Conservation (phyloP, 2,329 filamentous ascomycete species). For the Apiospora sp. region DNA sequence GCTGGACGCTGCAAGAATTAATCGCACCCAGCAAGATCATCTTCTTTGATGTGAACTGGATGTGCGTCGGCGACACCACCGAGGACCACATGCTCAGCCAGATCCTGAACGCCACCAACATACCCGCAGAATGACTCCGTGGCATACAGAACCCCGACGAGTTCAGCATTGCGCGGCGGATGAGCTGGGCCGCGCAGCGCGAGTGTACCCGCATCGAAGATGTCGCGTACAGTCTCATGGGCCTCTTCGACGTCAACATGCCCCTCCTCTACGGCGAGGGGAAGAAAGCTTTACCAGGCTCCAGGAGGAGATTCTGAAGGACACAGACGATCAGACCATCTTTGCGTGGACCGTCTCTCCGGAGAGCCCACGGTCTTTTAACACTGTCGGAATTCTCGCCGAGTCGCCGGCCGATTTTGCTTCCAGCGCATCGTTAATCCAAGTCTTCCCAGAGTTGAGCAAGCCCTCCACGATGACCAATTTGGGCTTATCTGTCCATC, state of each 20-base stretch:
- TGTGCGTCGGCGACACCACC: conserved; percentile 10
- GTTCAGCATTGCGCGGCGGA: conserved; percentile 20
- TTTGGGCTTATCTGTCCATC: conserved; percentile 13
- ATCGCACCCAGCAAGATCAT: conserved; percentile 24
- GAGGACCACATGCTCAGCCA: not conserved
- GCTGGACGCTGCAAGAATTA: not conserved
- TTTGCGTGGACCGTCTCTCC: conserved; percentile 10
- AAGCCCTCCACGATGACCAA: conserved; percentile 24
- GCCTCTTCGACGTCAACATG: conserved; percentile 43
- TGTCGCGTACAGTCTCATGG: conserved; percentile 42
- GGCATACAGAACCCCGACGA: not conserved
- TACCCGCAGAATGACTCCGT: conserved; percentile 14
- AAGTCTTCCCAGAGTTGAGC: conserved; percentile 21
- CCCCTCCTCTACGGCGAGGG: conserved; percentile 45
- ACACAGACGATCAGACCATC: conserved; percentile 4
- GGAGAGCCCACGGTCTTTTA: not conserved
- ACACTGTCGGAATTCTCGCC: conserved; percentile 21
- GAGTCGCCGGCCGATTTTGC: conserved; percentile 23
- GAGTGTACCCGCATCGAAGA: conserved; percentile 39
- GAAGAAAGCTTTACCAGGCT: conserved; percentile 37
- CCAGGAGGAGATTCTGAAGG: conserved; percentile 38
- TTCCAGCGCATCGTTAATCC: not conserved
- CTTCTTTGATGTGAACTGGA: conserved; percentile 22
- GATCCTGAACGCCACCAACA: conserved; percentile 4
- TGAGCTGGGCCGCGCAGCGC: conserved; percentile 40